Evolutionary conservation across 164 flowering plant genomes (phyloP).

Genomic region (Saururus chinensis): DNA sequence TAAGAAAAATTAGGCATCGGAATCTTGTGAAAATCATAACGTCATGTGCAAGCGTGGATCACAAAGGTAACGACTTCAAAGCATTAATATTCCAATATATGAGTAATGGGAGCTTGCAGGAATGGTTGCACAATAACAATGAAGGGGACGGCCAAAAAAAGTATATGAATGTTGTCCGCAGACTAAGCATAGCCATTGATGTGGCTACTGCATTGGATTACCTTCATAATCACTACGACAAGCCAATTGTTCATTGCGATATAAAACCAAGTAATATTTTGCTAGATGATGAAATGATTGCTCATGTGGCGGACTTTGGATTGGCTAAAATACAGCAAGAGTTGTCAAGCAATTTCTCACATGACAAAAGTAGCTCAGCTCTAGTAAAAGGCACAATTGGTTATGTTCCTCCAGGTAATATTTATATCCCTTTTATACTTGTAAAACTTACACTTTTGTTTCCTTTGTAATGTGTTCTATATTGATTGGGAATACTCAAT

Average conservation of each 20-base stretch:
- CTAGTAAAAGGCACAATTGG: too few species aligned
- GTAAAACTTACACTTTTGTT: too few species aligned
- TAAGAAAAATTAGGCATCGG: constrained; percentile 18
- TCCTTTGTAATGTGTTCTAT: too few species aligned
- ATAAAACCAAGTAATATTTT: constrained; percentile 23
- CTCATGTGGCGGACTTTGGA: too few species aligned
- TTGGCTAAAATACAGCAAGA: too few species aligned
- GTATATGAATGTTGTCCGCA: background rate
- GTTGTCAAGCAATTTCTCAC: too few species aligned
- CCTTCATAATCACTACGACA: constrained; percentile 15
- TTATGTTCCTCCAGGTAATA: background rate
- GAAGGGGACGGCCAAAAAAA: too few species aligned
- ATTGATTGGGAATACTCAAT: too few species aligned
- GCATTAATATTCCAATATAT: constrained; percentile 16
- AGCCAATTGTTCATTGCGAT: constrained; percentile 17
- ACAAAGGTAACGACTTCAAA: constrained; percentile 20
- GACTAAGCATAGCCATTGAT: constrained; percentile 14
- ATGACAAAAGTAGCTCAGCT: too few species aligned
- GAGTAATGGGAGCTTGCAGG: constrained; percentile 21
- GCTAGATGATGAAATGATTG: constrained; percentile 15
- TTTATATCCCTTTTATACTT: too few species aligned
- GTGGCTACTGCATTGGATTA: constrained; percentile 18
- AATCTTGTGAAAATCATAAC: constrained; percentile 20
- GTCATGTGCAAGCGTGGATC: constrained; percentile 21
- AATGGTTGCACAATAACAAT: constrained; percentile 8